Base-by-base conservation (phyloP, 768 basidiomycete species). In the Mycena alexandri region DNA sequence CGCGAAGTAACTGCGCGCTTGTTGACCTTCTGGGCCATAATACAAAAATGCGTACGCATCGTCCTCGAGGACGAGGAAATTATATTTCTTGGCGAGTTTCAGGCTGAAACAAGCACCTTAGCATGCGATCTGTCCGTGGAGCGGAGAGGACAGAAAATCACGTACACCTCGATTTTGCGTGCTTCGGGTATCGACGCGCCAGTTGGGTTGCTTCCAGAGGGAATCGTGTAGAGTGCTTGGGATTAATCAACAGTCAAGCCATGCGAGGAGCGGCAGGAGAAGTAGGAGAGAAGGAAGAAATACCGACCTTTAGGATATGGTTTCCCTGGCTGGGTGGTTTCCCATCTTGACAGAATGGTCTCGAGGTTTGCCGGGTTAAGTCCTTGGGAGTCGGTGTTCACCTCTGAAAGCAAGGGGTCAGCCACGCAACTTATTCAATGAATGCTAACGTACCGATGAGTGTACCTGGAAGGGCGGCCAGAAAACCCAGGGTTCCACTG, bases 371-470 rank as follows among this genome's bases (percentile, higher is more conserved):
- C 72, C 1, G 89, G 79, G 46, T 80, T 78, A 11, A 92, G 79
- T 0, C 92, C 92, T 2, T 86, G 68, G 5, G 78, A 80, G 72
- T 93, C 92, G 21, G 87, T 86, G 21, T 81, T 78, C n/a, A 91
- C 80, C 81, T 91, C 90, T 89, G 74, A 7, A 19, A 54, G 22
- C 25, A 10, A 11, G 5, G 2, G 16, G 13, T 46, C n/a, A n/a
- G n/a, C n/a, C n/a, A n/a, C n/a, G n/a, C 19, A 34, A 47, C 44
- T 36, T 13, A 13, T 3, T 21, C 14, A 12, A 19, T 29, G 22
- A 10, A 21, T 0, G 14, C 16, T 21, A 46, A 51, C 43, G 55
- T 41, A 75, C 77, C 77, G 19, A 77, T 58, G 7, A 73, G 69
- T 19, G 79, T 69, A 48, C 65, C 66, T 6, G 71, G 62, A 1